phyloP scores from a whole-genome alignment of 441 rosid genomes.

The Pelargonium australe region DNA sequence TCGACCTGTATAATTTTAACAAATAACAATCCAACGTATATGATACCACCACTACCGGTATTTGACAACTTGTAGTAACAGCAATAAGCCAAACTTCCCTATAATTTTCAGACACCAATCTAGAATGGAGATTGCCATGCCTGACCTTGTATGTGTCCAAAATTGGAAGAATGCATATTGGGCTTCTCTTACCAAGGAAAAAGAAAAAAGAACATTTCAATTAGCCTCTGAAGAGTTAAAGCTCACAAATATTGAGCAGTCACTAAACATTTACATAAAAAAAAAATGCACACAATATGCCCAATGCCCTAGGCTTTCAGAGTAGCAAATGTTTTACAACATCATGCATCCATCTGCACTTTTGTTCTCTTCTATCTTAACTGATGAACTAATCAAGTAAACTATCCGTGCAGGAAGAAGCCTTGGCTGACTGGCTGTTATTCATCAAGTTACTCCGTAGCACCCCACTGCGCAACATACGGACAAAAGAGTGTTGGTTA shows the following conservation, averaged over 20 bases:
- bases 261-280: neutral
- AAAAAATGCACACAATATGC: neutral
- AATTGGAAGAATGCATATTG: too few relatives aligned
- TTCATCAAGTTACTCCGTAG: neutral
- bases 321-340: neutral
- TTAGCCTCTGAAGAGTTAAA: neutral
- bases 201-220: neutral
- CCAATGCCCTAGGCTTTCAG: neutral
- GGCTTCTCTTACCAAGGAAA: neutral
- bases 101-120: too few relatives aligned
- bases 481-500: neutral
- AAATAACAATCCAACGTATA: too few relatives aligned
- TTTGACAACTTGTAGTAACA: too few relatives aligned
- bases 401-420: neutral
- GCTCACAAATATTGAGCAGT: slow-evolving; percentile 1
- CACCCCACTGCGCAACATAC: neutral
- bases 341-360: neutral
- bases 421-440: neutral
- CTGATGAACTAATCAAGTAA: too few relatives aligned
- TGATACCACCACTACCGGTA: too few relatives aligned
- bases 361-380: neutral
- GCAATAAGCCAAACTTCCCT: too few relatives aligned
- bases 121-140: too few relatives aligned
- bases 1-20: too few relatives aligned
- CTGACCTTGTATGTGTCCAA: too few relatives aligned